These are phyloP conservation scores for Diutina ranongensis DNA, from an alignment of 1,139 yeast species.

Conservation along the genomic window DNA sequence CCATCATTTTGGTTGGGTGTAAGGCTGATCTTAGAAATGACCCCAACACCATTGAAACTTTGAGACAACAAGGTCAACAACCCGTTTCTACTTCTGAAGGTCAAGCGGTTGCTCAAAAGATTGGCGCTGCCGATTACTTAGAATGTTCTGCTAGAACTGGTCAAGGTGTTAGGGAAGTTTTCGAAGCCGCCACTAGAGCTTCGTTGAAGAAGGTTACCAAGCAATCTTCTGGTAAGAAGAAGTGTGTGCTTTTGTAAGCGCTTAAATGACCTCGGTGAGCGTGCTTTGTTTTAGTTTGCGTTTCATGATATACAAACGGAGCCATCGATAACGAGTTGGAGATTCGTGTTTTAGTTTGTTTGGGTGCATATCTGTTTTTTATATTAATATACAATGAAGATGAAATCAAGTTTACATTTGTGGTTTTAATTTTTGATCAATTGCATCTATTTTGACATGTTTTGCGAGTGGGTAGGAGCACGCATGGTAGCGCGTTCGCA, in stretches of 20 bases:
- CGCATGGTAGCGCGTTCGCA: constrained; percentile 4
- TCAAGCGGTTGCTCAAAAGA: constrained; percentile 72
- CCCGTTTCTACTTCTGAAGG: constrained; percentile 78
- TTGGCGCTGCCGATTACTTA: constrained; percentile 76
- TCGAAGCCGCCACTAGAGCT: constrained; percentile 88
- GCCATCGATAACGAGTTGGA: neutral
- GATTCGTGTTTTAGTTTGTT: neutral
- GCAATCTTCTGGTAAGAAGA: constrained; percentile 38
- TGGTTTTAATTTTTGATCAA: too few relatives aligned
- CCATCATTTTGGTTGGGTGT: constrained; percentile 87
- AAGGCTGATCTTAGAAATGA: constrained; percentile 85
- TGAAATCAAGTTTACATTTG: neutral
- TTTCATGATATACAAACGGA: neutral
- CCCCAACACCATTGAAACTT: constrained; percentile 60
- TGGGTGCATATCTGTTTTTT: constrained; percentile 5
- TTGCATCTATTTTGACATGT: neutral
- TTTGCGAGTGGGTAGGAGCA: neutral
- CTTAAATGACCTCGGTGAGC: neutral
- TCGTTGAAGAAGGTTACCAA: constrained; percentile 57
- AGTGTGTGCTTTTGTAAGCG: constrained; percentile 46
- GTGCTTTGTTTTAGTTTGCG: neutral
- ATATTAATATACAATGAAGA: constrained; percentile 2
- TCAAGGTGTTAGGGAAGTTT: constrained; percentile 83
- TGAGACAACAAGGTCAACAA: constrained; percentile 55
- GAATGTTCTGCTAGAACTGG: constrained; percentile 94